Evolutionary conservation across 176 grass and related monocot genomes (phyloP), one percentile per base, ranked within the genome.

Genomic region (Chloris gayana): DNA sequence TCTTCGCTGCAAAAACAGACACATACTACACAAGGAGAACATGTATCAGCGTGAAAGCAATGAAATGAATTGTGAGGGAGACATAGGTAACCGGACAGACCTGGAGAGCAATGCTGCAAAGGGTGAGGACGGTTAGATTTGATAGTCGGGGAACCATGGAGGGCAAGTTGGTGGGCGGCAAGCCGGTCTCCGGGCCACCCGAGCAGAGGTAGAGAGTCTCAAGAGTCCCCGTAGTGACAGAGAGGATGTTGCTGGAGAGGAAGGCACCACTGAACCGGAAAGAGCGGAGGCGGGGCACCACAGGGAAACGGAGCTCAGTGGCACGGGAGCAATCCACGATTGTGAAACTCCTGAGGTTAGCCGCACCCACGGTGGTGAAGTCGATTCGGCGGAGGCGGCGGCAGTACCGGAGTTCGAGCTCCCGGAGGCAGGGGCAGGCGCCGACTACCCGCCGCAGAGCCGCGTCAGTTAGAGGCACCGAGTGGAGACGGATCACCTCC

Each of bases 51-150:
- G 12, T 25, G 31, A 25, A 54, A 34, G 50, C 79, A 83, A 72
- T 64, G 31, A 25, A 80, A 82, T 37, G 67, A 35, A 67, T 17
- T 5, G n/a, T 7, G 24, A 21, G 38, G 34, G 81, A 65, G 81
- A 42, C 24, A 51, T 37, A 29, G 22, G 67, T 67, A 53, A 61
- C 5, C 3, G 25, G 51, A 32, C 80, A 73, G 51, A 94, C 95
- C 89, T 97, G 95, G 71, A 97, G 95, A 7, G 89, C 85, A 80
- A 94, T 91, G 85, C 90, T 94, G 84, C 91, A 97, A 41, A 97
- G 83, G 10, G 91, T 97, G 51, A 94, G 85, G 8, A 84, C 84
- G 6, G 81, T 92, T 54, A 97, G 85, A 80, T 92, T 90, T 1
- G 85, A 85, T 3, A 94, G 85, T 60, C 26, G 54, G 25, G 59